Evolutionary conservation across 345 rosid genomes (phyloP).

Genomic region (Turnera subulata): DNA sequence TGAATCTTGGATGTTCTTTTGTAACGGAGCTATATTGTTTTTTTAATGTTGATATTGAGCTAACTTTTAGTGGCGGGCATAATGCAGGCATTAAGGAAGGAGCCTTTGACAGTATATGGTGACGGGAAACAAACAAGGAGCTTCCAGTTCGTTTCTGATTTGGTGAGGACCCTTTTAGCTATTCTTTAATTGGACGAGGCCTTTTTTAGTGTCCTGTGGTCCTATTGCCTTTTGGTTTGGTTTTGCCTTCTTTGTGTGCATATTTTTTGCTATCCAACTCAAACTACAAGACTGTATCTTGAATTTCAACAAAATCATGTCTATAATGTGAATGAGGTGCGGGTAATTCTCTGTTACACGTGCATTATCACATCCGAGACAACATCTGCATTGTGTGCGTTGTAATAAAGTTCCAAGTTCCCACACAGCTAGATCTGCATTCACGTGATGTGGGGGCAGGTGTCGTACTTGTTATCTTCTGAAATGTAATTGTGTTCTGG

Average conservation of each 20-base stretch:
- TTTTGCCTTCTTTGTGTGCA: constrained; percentile 10
- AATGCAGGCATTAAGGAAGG: constrained; percentile 87
- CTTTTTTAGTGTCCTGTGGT: no score
- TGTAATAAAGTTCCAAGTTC: background rate
- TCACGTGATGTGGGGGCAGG: background rate
- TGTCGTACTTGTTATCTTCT: no score
- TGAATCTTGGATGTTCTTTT: no score
- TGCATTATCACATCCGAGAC: background rate
- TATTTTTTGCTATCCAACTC: background rate
- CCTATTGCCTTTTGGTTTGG: constrained; percentile 32
- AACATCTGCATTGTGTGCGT: background rate
- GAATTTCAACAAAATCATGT: no score
- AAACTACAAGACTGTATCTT: background rate
- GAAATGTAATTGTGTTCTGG: background rate
- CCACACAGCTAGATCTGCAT: background rate
- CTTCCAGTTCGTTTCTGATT: constrained; percentile 93
- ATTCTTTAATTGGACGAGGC: background rate
- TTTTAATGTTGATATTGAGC: background rate
- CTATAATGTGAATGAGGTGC: no score
- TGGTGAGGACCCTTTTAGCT: constrained; percentile 42
- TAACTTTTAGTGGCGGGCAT: no score
- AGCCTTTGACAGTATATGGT: constrained; percentile 94
- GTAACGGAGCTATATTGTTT: no score
- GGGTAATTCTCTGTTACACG: background rate
- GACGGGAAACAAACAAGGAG: constrained; percentile 99